These are phyloP conservation scores for Pichia deserticola DNA, from an alignment of 805 yeast species.

Conservation along the genomic window DNA sequence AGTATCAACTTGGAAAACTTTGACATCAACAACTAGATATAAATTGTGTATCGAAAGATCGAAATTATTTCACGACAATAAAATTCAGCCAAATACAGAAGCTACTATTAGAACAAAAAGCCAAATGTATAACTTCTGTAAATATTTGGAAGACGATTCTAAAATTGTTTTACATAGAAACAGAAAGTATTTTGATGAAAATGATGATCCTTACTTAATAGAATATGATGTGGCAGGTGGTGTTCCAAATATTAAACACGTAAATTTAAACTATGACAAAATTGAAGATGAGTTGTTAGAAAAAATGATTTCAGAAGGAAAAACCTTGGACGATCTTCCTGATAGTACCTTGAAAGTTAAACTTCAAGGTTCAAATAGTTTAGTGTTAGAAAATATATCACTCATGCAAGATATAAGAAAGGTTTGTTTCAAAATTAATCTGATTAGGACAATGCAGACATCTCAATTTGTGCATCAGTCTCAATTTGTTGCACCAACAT, in stretches of 20 bases:
- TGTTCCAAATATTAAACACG: constrained; percentile 55
- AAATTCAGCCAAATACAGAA: constrained; percentile 56
- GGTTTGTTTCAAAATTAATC: constrained; percentile 78
- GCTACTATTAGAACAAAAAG: constrained; percentile 61
- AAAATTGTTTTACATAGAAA: constrained; percentile 28
- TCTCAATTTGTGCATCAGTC: constrained; percentile 68
- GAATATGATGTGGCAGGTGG: constrained; percentile 86
- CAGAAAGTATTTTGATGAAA: constrained; percentile 37
- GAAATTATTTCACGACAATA: constrained; percentile 51
- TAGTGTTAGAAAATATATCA: constrained; percentile 57
- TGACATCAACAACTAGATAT: constrained; percentile 73
- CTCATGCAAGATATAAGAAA: constrained; percentile 85
- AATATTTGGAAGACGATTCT: constrained; percentile 34
- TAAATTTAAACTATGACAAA: constrained; percentile 40
- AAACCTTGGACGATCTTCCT: constrained; percentile 28
- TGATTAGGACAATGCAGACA: constrained; percentile 86
- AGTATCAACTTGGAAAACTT: constrained; percentile 73
- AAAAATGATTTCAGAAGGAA: constrained; percentile 25
- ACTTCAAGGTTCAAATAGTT: constrained; percentile 51
- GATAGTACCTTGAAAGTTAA: constrained; percentile 36
- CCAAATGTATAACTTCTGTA: constrained; percentile 57
- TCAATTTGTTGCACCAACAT: constrained; percentile 63
- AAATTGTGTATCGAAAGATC: constrained; percentile 65
- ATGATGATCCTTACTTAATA: constrained; percentile 56
- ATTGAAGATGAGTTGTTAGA: constrained; percentile 40